These are phyloP conservation scores for Botrytis hyacinthi DNA, from an alignment of 2,329 filamentous ascomycete genomes.

Conservation along the genomic window DNA sequence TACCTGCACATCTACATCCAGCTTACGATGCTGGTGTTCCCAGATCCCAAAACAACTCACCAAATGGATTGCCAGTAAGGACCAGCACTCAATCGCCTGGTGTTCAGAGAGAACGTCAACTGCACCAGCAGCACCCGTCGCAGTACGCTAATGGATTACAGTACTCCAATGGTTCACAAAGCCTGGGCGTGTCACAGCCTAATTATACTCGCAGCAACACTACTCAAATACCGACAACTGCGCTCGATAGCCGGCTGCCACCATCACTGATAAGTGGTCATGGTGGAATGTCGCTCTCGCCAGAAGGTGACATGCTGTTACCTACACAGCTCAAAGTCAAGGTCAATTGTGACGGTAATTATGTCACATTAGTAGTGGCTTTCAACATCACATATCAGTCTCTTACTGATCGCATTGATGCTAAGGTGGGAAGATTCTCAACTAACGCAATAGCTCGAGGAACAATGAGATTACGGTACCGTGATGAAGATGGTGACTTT, in stretches of 20 bases:
- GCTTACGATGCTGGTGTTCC: slow-evolving; percentile 63
- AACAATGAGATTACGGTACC: slow-evolving; percentile 82
- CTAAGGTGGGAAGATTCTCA: slow-evolving; percentile 85
- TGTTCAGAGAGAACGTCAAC: slow-evolving; percentile 58
- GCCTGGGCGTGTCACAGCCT: slow-evolving; percentile 27
- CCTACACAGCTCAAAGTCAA: slow-evolving; percentile 89
- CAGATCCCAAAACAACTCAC: slow-evolving; percentile 80
- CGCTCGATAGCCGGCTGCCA: slow-evolving; percentile 42
- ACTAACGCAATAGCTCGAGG: slow-evolving; percentile 79
- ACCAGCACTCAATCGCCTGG: slow-evolving; percentile 70
- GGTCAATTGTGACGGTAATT: slow-evolving; percentile 88
- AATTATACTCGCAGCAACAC: slow-evolving; percentile 39
- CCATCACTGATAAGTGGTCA: slow-evolving; percentile 41
- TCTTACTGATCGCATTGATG: slow-evolving; percentile 91
- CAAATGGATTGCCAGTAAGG: slow-evolving; percentile 64
- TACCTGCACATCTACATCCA: slow-evolving; percentile 66
- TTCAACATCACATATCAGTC: slow-evolving; percentile 95
- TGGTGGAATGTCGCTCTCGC: slow-evolving; percentile 25
- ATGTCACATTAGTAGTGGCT: slow-evolving; percentile 91
- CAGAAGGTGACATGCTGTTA: slow-evolving; percentile 50
- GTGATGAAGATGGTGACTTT: slow-evolving; percentile 88
- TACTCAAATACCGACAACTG: slow-evolving; percentile 36
- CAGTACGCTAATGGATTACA: slow-evolving; percentile 38
- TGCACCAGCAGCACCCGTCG: slow-evolving; percentile 42
- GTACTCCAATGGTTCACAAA: slow-evolving; percentile 29